phyloP scores from a whole-genome alignment of 2,329 filamentous ascomycete species.

The Colletotrichum graminicola region DNA sequence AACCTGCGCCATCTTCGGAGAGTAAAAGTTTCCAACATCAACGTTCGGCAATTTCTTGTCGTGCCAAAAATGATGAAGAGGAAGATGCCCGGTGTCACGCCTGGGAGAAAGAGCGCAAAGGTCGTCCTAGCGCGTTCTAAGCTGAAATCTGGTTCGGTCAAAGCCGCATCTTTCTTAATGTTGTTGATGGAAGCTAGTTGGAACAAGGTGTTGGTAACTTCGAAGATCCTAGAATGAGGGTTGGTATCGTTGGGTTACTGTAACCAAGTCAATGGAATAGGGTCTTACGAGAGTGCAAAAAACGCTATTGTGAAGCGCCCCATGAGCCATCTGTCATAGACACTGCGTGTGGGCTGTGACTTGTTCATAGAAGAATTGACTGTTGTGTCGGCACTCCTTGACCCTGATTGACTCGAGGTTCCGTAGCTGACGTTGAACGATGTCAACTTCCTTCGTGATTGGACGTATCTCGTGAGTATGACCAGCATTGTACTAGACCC shows the following conservation, averaged over 20 bases:
- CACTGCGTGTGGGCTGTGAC: background rate
- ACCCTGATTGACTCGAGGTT: background rate
- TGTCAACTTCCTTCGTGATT: background rate
- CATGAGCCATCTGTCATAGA: constrained; percentile 1
- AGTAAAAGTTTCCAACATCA: background rate
- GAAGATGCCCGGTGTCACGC: background rate
- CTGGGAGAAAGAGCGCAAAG: background rate
- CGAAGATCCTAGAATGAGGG: background rate
- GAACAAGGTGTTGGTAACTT: background rate
- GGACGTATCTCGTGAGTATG: background rate
- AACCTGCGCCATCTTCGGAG: background rate
- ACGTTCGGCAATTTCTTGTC: background rate
- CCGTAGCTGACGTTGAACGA: background rate
- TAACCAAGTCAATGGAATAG: background rate
- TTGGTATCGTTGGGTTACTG: background rate
- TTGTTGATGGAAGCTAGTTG: background rate
- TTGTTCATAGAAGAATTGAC: background rate
- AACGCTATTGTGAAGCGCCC: background rate
- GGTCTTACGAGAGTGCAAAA: constrained; percentile 26
- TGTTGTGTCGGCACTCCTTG: background rate
- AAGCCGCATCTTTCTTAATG: background rate
- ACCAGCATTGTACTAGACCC: background rate
- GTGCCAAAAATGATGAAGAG: background rate
- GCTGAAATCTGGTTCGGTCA: background rate
- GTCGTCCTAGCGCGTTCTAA: background rate